Evolutionary conservation across 495 filamentous ascomycete genomes (phyloP).

Genomic region (Xylaria venustula): DNA sequence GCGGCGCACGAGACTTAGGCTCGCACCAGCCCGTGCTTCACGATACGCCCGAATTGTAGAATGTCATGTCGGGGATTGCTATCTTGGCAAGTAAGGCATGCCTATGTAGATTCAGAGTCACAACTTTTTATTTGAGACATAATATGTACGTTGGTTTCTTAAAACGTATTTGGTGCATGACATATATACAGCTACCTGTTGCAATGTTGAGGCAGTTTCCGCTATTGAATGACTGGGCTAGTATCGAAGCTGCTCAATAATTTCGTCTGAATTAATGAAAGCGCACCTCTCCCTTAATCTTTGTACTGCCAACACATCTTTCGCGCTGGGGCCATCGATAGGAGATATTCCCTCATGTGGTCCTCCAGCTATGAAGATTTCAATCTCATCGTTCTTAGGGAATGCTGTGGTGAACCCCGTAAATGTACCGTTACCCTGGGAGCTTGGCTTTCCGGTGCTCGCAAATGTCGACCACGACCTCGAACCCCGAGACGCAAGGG

Average conservation of each 20-base stretch:
- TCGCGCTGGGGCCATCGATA: slow-evolving; percentile 23
- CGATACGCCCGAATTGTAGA: too few species aligned
- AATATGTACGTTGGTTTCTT: too few species aligned
- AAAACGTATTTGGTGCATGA: too few species aligned
- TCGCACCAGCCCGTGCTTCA: too few species aligned
- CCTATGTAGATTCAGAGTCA: too few species aligned
- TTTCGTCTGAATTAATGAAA: slow-evolving; percentile 25
- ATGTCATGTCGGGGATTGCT: too few species aligned
- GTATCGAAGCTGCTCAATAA: slow-evolving; percentile 24
- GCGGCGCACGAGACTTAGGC: too few species aligned
- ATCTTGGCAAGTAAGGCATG: too few species aligned
- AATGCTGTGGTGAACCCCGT: slow-evolving; percentile 23
- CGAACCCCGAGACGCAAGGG: slow-evolving; percentile 22
- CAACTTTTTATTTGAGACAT: too few species aligned
- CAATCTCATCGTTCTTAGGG: slow-evolving; percentile 1
- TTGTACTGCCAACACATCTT: slow-evolving; percentile 17
- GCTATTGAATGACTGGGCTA: slow-evolving; percentile 8
- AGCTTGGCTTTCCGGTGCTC: slow-evolving; percentile 20
- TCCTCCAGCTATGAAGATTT: slow-evolving; percentile 30
- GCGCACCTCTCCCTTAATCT: slow-evolving; percentile 27
- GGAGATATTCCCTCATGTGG: slow-evolving; percentile 27
- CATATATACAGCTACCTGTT: too few species aligned
- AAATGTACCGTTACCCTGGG: slow-evolving; percentile 24
- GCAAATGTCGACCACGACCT: slow-evolving; percentile 35
- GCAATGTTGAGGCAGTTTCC: too few species aligned